phyloP scores from a whole-genome alignment of 805 yeast genomes.

The Metschnikowia kofuensis region DNA sequence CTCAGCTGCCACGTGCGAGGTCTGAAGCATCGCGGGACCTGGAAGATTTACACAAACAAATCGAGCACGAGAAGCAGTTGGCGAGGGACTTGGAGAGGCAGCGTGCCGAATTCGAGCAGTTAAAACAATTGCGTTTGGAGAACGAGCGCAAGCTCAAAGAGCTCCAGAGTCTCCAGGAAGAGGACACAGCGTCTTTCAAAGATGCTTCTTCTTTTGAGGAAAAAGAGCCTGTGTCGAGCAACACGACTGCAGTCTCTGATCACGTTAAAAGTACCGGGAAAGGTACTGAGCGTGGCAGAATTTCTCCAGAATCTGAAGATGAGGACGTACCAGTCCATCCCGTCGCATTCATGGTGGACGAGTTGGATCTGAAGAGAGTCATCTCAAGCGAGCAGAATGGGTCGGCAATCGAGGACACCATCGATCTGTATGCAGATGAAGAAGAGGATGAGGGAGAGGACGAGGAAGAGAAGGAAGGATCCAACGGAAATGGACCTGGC shows the following conservation, averaged over 20 bases:
- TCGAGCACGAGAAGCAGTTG: constrained; percentile 37
- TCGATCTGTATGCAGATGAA: background rate
- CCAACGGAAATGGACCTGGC: background rate
- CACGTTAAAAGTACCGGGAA: background rate
- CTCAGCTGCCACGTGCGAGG: background rate
- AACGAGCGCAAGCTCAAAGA: constrained; percentile 26
- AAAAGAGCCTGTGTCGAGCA: background rate
- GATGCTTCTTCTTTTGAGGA: constrained; percentile 2
- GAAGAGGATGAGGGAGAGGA: background rate
- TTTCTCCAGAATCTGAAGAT: constrained; percentile 10
- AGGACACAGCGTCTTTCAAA: constrained; percentile 5
- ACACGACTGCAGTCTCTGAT: background rate
- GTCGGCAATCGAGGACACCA: background rate
- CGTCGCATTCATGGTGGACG: constrained; percentile 23
- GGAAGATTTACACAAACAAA: constrained; percentile 30
- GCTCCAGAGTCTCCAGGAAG: constrained; percentile 17
- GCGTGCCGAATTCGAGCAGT: constrained; percentile 34
- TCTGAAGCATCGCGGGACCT: constrained; percentile 23
- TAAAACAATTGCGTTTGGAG: constrained; percentile 26
- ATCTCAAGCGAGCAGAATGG: constrained; percentile 2
- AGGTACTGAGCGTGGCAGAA: constrained; percentile 6
- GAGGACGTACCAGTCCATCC: constrained; percentile 22
- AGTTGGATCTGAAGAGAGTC: constrained; percentile 19
- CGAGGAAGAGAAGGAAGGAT: too few species aligned
- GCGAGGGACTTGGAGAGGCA: constrained; percentile 38